Conservation (phyloP, 2,329 filamentous ascomycete genomes). For the Xylariaceae sp. region DNA sequence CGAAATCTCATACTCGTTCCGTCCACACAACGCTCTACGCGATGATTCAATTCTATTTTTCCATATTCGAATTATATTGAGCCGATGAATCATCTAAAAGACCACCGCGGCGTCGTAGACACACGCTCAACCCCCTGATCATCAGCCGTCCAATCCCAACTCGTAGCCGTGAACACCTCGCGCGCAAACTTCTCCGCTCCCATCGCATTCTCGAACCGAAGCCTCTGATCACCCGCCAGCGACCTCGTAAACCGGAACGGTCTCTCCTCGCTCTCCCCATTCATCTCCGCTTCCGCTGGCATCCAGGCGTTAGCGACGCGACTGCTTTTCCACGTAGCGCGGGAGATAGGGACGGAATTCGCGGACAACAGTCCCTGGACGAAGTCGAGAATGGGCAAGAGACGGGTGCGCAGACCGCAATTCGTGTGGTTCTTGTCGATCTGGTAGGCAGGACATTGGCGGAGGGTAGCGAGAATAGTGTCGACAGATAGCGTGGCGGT, state of each 20-base stretch:
- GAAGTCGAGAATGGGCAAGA: conserved; percentile 62
- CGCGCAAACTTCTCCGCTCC: conserved; percentile 48
- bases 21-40: background rate
- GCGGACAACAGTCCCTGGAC: conserved; percentile 53
- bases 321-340: conserved; percentile 43
- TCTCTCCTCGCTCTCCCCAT: conserved; percentile 15
- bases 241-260: conserved; percentile 48
- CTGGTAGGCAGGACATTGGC: conserved; percentile 66
- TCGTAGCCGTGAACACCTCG: conserved; percentile 49
- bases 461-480: conserved; percentile 53
- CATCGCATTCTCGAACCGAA: conserved; percentile 45
- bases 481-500: conserved; percentile 57
- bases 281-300: conserved; percentile 17
- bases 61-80: background rate
- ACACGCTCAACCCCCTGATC: conserved; percentile 26
- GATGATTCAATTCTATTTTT: background rate
- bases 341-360: conserved; percentile 39
- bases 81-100: conserved; percentile 12
- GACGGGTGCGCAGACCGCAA: conserved; percentile 62
- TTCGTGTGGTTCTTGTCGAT: conserved; percentile 68
- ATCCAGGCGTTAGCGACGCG: conserved; percentile 40
- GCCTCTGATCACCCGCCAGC: conserved; percentile 45
- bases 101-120: conserved; percentile 27
- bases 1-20: background rate
- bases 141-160: conserved; percentile 58